Evolutionary conservation across 768 basidiomycete species (phyloP).

Genomic region (Phallus indusiatus): DNA sequence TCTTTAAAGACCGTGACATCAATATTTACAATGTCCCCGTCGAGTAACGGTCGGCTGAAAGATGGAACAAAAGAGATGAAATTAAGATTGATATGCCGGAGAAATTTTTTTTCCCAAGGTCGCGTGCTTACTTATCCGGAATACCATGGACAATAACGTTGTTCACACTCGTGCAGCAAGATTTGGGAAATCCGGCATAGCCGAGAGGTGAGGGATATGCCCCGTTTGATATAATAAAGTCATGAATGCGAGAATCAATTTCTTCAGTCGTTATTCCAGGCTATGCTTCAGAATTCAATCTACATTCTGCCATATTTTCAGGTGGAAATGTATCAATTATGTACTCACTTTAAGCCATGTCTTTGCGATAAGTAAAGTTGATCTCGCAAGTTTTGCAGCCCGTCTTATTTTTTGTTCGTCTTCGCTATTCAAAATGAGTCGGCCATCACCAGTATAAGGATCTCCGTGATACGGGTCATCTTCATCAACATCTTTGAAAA

Average conservation of each 20-base stretch:
- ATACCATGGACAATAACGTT: constrained; percentile 82
- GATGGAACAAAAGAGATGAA: neutral
- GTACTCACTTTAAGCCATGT: constrained; percentile 44
- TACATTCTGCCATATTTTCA: no score
- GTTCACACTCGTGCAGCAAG: constrained; percentile 82
- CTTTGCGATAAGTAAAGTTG: constrained; percentile 46
- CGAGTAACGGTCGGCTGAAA: constrained; percentile 64
- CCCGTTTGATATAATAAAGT: constrained; percentile 50
- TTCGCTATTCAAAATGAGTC: constrained; percentile 41
- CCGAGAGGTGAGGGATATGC: constrained; percentile 85
- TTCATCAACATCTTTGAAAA: constrained; percentile 11
- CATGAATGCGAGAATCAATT: constrained; percentile 66
- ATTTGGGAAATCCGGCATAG: constrained; percentile 67
- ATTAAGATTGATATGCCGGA: neutral
- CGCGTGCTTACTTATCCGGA: constrained; percentile 80
- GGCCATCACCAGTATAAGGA: constrained; percentile 20
- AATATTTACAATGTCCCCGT: constrained; percentile 82
- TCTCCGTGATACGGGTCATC: constrained; percentile 12
- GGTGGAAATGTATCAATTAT: no score
- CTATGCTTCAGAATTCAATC: constrained; percentile 26
- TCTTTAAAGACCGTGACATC: constrained; percentile 81
- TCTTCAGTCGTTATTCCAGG: constrained; percentile 61
- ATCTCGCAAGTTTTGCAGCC: constrained; percentile 47
- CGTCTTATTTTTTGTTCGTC: constrained; percentile 43
- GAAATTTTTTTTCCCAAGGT: no score